Evolutionary conservation across 805 yeast species (phyloP).

Genomic region (Candida boleticola): DNA sequence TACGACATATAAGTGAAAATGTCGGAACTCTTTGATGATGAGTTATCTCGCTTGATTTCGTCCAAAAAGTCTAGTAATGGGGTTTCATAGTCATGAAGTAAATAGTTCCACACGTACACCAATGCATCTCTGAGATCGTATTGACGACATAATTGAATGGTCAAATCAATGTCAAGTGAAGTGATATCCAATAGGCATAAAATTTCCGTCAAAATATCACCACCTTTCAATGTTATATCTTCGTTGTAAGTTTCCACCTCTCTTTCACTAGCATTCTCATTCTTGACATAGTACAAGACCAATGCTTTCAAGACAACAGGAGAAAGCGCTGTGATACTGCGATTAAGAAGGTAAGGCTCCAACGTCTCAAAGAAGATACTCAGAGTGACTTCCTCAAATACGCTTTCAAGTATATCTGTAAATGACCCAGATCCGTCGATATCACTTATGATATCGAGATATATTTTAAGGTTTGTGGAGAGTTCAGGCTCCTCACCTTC

Average conservation of each 20-base stretch:
- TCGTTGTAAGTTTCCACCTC: neutral
- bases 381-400: slow-evolving; percentile 28
- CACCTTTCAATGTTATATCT: slow-evolving; percentile 11
- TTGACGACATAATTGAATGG: slow-evolving; percentile 59
- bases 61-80: slow-evolving; percentile 60
- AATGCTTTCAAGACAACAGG: slow-evolving; percentile 63
- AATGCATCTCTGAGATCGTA: slow-evolving; percentile 60
- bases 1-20: slow-evolving; percentile 62
- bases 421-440: slow-evolving; percentile 5
- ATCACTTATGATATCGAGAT: slow-evolving; percentile 13
- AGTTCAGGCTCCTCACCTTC: neutral
- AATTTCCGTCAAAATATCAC: slow-evolving; percentile 59
- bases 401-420: slow-evolving; percentile 15
- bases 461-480: slow-evolving; percentile 10
- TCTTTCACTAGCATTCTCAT: slow-evolving; percentile 18
- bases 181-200: slow-evolving; percentile 66
- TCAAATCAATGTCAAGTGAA: slow-evolving; percentile 74
- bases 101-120: slow-evolving; percentile 67
- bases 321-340: slow-evolving; percentile 49
- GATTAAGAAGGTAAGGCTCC: slow-evolving; percentile 49
- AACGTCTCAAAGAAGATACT: slow-evolving; percentile 50
- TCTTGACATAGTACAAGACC: slow-evolving; percentile 47
- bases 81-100: slow-evolving; percentile 67
- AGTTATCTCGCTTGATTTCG: slow-evolving; percentile 4
- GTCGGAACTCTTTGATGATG: neutral